Evolutionary conservation across 225 moss, liverwort and hornwort genomes (phyloP).

Genomic region (Climacium dendroides): DNA sequence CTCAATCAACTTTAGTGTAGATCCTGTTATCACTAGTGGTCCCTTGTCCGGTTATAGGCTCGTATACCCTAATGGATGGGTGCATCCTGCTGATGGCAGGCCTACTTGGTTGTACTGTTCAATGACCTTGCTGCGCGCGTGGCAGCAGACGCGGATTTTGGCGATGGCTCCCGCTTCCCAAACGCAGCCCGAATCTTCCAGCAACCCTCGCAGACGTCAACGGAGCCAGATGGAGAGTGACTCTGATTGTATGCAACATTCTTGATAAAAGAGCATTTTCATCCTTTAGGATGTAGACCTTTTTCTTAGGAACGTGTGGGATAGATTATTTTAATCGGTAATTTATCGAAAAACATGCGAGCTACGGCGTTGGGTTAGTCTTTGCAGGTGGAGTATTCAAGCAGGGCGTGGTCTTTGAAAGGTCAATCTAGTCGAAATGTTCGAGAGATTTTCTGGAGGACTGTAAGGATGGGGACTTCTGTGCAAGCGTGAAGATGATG

Average conservation of each 20-base stretch:
- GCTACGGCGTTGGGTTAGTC: not conserved
- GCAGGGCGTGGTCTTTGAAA: not conserved
- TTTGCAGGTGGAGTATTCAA: not conserved
- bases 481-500: not conserved
- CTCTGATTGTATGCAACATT: conserved; percentile 34
- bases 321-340: not conserved
- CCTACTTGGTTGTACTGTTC: conserved; percentile 99
- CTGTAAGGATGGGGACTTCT: not conserved
- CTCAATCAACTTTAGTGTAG: not conserved
- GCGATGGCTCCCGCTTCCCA: conserved; percentile 84
- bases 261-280: not conserved
- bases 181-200: conserved; percentile 83
- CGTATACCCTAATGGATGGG: conserved; percentile 94
- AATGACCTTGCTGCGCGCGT: conserved; percentile 99
- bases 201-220: conserved; percentile 63
- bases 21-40: conserved; percentile 13
- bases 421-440: not conserved
- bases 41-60: conserved; percentile 66
- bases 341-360: not conserved
- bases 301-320: not conserved
- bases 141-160: conserved; percentile 99
- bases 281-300: not conserved
- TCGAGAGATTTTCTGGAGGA: not conserved
- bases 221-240: conserved; percentile 90
- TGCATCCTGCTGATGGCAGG: conserved; percentile 99